Evolutionary conservation across 768 basidiomycete genomes (phyloP).

Genomic region (Termitomyces sp.): DNA sequence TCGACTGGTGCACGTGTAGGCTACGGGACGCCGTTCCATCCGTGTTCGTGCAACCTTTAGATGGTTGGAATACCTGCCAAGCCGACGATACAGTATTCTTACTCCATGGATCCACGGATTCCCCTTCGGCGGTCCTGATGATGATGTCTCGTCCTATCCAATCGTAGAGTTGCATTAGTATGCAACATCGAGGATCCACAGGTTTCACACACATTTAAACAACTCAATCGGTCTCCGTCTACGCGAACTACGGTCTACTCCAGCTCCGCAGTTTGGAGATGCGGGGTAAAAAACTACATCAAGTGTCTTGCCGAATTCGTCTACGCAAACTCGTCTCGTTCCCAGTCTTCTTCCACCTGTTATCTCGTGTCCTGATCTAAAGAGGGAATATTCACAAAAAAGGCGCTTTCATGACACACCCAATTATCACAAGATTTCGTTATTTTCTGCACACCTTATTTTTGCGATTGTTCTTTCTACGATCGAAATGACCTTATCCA

Average conservation of each 20-base stretch:
- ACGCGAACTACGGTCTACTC: not conserved
- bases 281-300: too few relatives aligned
- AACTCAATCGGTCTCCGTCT: not conserved
- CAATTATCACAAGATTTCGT: not conserved
- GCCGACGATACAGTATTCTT: not conserved
- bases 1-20: not conserved
- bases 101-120: constrained; percentile 10
- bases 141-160: not conserved
- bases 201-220: not conserved
- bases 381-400: not conserved
- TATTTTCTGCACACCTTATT: not conserved
- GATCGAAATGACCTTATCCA: not conserved
- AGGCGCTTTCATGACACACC: not conserved
- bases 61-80: constrained; percentile 1
- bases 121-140: not conserved
- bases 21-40: constrained; percentile 13
- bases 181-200: not conserved
- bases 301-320: not conserved
- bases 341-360: not conserved
- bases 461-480: not conserved
- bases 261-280: too few relatives aligned
- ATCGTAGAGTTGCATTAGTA: not conserved
- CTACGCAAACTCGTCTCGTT: not conserved
- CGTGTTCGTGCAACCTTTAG: not conserved
- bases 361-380: not conserved